Conservation (phyloP, 495 filamentous ascomycete species). For the Trichoderma parareesei region DNA sequence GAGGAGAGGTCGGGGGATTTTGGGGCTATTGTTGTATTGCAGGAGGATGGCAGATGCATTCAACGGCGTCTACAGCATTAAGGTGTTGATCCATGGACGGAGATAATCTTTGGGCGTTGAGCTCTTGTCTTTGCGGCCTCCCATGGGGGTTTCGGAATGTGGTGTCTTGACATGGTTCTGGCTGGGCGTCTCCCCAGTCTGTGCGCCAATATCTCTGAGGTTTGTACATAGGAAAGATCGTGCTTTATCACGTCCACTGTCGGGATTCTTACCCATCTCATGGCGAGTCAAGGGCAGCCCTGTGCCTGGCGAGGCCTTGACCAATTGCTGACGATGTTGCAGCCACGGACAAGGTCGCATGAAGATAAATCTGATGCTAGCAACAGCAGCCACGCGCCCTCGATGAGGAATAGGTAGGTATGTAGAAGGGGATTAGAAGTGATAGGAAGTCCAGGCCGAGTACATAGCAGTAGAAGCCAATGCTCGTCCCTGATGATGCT, state of each 20-base stretch:
- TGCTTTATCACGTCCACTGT: too few species aligned
- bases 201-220: too few species aligned
- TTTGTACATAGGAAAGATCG: too few species aligned
- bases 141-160: background rate
- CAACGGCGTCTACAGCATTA: too few species aligned
- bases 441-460: too few species aligned
- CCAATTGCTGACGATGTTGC: background rate
- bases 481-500: too few species aligned
- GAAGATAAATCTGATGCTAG: background rate
- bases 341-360: background rate
- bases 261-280: too few species aligned
- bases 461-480: too few species aligned
- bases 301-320: background rate
- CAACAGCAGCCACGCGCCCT: background rate
- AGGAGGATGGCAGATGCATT: background rate
- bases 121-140: background rate
- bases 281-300: background rate
- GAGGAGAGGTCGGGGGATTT: background rate
- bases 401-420: background rate
- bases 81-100: background rate
- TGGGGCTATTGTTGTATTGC: background rate
- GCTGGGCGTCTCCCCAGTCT: too few species aligned
- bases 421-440: too few species aligned
- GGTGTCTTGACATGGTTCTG: background rate
- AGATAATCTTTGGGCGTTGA: background rate